phyloP scores from a whole-genome alignment of 1,284 basidiomycete species.

The Phenoliferia sp. region DNA sequence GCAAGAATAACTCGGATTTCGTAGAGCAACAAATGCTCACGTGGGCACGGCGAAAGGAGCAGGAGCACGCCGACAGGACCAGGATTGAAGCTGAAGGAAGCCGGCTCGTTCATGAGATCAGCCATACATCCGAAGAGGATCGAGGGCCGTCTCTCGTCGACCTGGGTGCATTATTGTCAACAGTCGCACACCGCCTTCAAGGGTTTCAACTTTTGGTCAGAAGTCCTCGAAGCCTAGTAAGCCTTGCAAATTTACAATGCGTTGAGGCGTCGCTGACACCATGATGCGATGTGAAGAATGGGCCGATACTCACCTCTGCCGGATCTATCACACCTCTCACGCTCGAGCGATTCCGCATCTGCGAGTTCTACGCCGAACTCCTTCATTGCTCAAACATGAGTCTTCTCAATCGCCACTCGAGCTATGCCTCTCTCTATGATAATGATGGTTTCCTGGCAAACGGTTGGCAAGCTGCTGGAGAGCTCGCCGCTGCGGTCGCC shows the following conservation, averaged over 20 bases:
- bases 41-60: slow-evolving; percentile 39
- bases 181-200: slow-evolving; percentile 65
- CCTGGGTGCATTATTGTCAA: slow-evolving; percentile 74
- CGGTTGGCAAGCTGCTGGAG: slow-evolving; percentile 24
- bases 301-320: slow-evolving; percentile 47
- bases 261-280: neutral
- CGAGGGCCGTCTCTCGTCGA: slow-evolving; percentile 67
- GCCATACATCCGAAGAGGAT: slow-evolving; percentile 50
- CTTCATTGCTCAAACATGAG: slow-evolving; percentile 98
- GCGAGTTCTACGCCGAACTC: slow-evolving; percentile 94
- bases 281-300: slow-evolving; percentile 7
- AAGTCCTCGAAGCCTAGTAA: slow-evolving; percentile 68
- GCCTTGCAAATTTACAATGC: slow-evolving; percentile 37
- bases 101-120: slow-evolving; percentile 61
- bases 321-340: slow-evolving; percentile 68
- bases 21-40: slow-evolving; percentile 71
- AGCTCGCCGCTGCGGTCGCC: slow-evolving; percentile 24
- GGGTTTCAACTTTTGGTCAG: slow-evolving; percentile 68
- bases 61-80: slow-evolving; percentile 33
- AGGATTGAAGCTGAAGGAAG: slow-evolving; percentile 56
- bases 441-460: slow-evolving; percentile 15
- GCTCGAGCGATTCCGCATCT: slow-evolving; percentile 92
- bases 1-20: slow-evolving; percentile 98
- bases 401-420: slow-evolving; percentile 69
- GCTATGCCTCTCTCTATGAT: slow-evolving; percentile 12